Percentiles rank a stretch among this genome's conserved stretches.
phyloP scores from a whole-genome alignment of 441 rosid species.

The Euphorbia schlechtendalii region DNA sequence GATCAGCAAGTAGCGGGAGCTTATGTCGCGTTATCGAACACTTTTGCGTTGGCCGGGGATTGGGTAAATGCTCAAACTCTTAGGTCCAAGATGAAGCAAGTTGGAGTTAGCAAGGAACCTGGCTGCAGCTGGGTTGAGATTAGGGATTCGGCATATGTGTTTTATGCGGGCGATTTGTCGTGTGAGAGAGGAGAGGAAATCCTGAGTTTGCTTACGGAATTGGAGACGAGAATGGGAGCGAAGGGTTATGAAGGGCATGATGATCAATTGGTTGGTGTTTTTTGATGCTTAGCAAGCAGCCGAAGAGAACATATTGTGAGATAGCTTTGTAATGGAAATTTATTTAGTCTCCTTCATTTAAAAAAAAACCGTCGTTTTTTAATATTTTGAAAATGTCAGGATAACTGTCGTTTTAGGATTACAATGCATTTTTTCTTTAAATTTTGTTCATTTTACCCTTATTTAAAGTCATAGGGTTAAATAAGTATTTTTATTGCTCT shows the following conservation, averaged over 20 bases:
- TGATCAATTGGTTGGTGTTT: slow-evolving; percentile 35
- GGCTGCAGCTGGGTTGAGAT: slow-evolving; percentile 84
- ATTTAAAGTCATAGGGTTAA: too few species aligned
- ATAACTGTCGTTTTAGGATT: too few species aligned
- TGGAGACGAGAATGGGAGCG: slow-evolving; percentile 48
- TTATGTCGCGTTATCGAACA: slow-evolving; percentile 58
- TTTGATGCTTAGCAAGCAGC: slow-evolving; percentile 40
- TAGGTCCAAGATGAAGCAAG: slow-evolving; percentile 47
- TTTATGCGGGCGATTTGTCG: slow-evolving; percentile 51
- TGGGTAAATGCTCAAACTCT: slow-evolving; percentile 52
- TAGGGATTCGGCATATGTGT: slow-evolving; percentile 35
- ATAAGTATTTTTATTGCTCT: too few species aligned
- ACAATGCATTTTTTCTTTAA: too few species aligned
- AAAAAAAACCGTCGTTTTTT: too few species aligned
- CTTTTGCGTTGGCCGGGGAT: slow-evolving; percentile 50
- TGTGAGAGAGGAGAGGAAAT: slow-evolving; percentile 39
- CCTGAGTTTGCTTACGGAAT: slow-evolving; percentile 38
- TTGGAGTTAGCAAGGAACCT: slow-evolving; percentile 59
- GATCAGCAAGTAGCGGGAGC: slow-evolving; percentile 63
- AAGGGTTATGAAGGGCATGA: slow-evolving; percentile 37
- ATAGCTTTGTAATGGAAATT: slow-evolving; percentile 21
- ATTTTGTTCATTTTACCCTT: too few species aligned
- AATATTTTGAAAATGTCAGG: too few species aligned
- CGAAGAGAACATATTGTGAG: slow-evolving; percentile 33
- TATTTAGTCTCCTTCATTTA: too few species aligned